Base-by-base conservation (phyloP, 2,329 filamentous ascomycete species). In the Penicillium oxalicum region DNA sequence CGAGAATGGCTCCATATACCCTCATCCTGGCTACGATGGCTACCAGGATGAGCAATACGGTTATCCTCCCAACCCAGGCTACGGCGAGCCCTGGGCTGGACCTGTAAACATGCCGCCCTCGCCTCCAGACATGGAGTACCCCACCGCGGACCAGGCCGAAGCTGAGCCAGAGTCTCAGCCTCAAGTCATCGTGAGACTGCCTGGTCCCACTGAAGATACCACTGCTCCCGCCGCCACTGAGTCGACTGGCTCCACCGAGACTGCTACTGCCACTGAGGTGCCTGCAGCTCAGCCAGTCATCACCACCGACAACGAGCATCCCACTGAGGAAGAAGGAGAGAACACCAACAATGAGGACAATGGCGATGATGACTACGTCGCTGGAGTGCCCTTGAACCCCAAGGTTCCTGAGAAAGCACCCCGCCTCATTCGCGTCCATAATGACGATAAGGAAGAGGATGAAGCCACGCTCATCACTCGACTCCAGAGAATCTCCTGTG, bases 351-450 rank as follows among this genome's bases (percentile, higher is more conserved):
- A 13, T 6, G 40, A 41, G 18, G 28, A 38, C 8, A 2, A 28
- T n/a, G 27, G 9, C 7, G 44, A n/a, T 9, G 18, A 39, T 6
- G 36, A 32, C 34, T 27, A 11, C 9, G 29, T 36, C 5, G 43
- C 13, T n/a, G 43, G 32, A 9, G 37, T 35, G 9, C 35, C 46
- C 4, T 34, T 46, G 29, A 37, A 47, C 11, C 44, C 39, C 25
- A 28, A 36, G 32, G 40, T 26, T 1, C 32, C 35, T n/a, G 44
- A 44, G 28, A 50, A 47, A n/a, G 40, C 47, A 12, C 48, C 48
- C 9, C 37, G 44, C 13, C 29, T 50, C 38, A 38, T 50, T 18
- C 39, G 44, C 38, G 39, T 50, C 27, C 36, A 47, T 27, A 28
- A 40, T 9, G 24, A 26, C 9, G 35, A 47, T 24, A 12, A 36